Base-by-base conservation (phyloP, 164 flowering plant species). In the Piper longum region DNA sequence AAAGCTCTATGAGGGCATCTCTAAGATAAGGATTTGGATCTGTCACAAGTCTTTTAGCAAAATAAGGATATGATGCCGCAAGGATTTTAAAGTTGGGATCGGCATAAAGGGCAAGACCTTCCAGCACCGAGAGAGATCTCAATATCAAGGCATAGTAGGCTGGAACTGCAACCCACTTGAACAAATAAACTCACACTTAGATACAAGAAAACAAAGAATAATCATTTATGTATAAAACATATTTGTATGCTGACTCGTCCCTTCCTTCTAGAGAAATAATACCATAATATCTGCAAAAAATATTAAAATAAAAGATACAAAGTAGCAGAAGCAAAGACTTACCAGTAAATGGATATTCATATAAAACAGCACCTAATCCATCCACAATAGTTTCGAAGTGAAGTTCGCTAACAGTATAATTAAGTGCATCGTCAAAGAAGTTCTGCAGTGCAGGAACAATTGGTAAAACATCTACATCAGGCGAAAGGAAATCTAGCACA, bases 11-110 rank as follows among this genome's bases (percentile, higher is more conserved):
- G 40, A 93, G 85, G 67, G 97, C 98, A 84, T 93, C 98, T 79
- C 98, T 85, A 62, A 93, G 95, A 70, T 93, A 93, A 17, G 97
- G 98, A 77, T 89, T 88, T 63, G 95, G 90, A 81, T 93, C 98
- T 4, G 98, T 93, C 54, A 93, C 89, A 71, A 93, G 96, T 77
- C 97, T 90, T 78, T 93, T 93, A 51, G 98, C 98, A 79, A 93
- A 93, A 74, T 93, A 93, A 26, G 98, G 98, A 79, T 93, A 93
- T 57, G 98, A 93, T 26, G 98, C 98, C 73, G 98, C 98, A 73
- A 93, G 72, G 64, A 90, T 95, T 76, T 93, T 93, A 72, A 93
- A 93, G 72, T 93, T 83, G 40, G 98, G 98, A 75, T 93, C 98
- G 62, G 97, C 98, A 80, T 85, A 83, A 56, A 93, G 88, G 4